Evolutionary conservation across 495 filamentous ascomycete species (phyloP).

Genomic region (Neurospora sp.): DNA sequence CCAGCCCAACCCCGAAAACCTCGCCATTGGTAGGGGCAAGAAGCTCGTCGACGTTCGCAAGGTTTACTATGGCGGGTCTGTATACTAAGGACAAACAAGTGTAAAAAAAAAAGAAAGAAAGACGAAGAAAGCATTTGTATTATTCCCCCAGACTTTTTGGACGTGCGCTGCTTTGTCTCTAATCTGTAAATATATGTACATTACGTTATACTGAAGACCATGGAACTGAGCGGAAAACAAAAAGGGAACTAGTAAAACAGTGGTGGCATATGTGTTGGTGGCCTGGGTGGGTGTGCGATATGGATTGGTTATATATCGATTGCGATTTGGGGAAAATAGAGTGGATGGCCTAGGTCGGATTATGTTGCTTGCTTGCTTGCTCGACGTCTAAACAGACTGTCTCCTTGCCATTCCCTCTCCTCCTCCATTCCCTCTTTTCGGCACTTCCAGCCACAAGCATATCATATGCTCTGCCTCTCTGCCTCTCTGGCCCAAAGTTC

Average conservation of each 20-base stretch:
- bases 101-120: background rate
- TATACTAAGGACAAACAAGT: conserved; percentile 27
- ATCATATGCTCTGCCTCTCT: background rate
- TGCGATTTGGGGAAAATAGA: background rate
- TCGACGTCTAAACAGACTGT: background rate
- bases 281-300: background rate
- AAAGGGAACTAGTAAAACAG: background rate
- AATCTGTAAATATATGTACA: background rate
- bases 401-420: background rate
- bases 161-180: background rate
- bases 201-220: background rate
- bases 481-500: background rate
- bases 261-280: background rate
- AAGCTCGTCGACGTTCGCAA: conserved; percentile 94
- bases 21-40: conserved; percentile 76
- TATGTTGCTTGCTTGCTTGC: background rate
- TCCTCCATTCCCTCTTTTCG: background rate
- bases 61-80: conserved; percentile 87
- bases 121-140: background rate
- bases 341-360: background rate
- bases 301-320: background rate
- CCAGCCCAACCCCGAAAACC: conserved; percentile 78
- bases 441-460: background rate
- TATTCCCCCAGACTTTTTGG: background rate
- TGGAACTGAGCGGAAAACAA: background rate